Base-by-base conservation (phyloP, 495 filamentous ascomycete species). In the Wilcoxina mikolae region DNA sequence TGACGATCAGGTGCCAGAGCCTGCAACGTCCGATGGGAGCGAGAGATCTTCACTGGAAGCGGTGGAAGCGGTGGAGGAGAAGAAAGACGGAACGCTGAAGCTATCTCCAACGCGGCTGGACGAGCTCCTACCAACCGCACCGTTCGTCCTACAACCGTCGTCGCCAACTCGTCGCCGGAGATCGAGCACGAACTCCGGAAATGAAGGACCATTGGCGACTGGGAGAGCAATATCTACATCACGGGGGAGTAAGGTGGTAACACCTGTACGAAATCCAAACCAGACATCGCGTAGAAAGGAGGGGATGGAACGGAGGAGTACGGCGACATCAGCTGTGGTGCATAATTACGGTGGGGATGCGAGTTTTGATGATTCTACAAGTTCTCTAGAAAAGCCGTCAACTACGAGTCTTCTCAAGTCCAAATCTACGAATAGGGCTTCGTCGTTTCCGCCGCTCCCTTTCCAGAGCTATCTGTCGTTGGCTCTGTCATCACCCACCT, bases 401-500 rank as follows among this genome's bases (percentile, higher is more conserved):
- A 53, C 48, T 57, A 33, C 39, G 43, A 48, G 18, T 50, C 9
- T 33, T 50, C 17, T 20, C 20, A 39, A 41, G n/a, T n/a, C 15
- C 3, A 52, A 18, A 2, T 22, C 33, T 15, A 26, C 28, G 4
- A 17, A 11, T 17, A 11, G 15, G 46, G 15, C 26, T 3, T 25
- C 18, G 28, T 55, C 59, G 23, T 62, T 66, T 26, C 56, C 63
- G 24, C 62, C 58, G 28, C 26, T 65, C 7, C 64, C 63, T 9
- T 53, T 66, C 5, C 64, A 66, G 35, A 66, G 56, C 18, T 66
- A 66, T 22, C 55, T 66, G 28, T 61, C 59, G 9, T 59, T 60
- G 29, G 63, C 63, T 18, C 59, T 66, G 18, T 41, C 63, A 7
- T 66, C 63, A 1, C 62, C 61, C 17, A 62, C 58, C 27, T 56